A percentile compares a stretch with the other conserved stretches of the same genome.
These are phyloP conservation scores for Gnetum montanum DNA, from an alignment of 75 land plant species.

Conservation along the genomic window DNA sequence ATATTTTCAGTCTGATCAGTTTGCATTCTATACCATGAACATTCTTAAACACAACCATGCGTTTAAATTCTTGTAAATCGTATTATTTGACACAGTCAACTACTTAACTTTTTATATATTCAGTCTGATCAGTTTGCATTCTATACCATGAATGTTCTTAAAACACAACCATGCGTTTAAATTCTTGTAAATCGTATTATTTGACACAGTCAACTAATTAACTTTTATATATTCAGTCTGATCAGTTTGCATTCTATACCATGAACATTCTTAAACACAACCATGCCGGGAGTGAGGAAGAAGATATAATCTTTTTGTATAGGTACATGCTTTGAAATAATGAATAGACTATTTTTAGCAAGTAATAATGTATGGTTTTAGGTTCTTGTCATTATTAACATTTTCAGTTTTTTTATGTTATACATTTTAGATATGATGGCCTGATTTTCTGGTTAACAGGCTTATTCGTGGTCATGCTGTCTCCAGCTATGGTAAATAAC, in stretches of 20 bases:
- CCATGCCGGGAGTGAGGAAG: conserved; percentile 10
- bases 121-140: conserved; percentile 66
- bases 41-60: too few relatives aligned
- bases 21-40: conserved; percentile 83
- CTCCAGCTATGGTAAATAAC: conserved; percentile 75
- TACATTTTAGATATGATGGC: not conserved
- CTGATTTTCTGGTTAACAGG: conserved; percentile 28
- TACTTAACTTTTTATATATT: not conserved
- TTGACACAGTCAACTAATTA: not conserved
- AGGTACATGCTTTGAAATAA: conserved; percentile 22
- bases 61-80: too few relatives aligned
- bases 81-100: not conserved
- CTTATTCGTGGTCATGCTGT: conserved; percentile 70
- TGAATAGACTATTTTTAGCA: not conserved
- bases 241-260: conserved; percentile 58
- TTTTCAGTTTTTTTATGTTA: not conserved
- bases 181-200: too few relatives aligned
- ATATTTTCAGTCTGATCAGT: conserved; percentile 42
- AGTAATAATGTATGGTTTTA: not conserved
- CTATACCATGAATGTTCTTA: conserved; percentile 87
- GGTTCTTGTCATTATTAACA: not conserved
- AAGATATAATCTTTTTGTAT: conserved; percentile 82
- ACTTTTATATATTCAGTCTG: conserved; percentile 34
- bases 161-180: too few relatives aligned
- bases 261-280: conserved; percentile 79